Evolutionary conservation across 1,284 basidiomycete species (phyloP).

Genomic region (Athelia psychrophila): DNA sequence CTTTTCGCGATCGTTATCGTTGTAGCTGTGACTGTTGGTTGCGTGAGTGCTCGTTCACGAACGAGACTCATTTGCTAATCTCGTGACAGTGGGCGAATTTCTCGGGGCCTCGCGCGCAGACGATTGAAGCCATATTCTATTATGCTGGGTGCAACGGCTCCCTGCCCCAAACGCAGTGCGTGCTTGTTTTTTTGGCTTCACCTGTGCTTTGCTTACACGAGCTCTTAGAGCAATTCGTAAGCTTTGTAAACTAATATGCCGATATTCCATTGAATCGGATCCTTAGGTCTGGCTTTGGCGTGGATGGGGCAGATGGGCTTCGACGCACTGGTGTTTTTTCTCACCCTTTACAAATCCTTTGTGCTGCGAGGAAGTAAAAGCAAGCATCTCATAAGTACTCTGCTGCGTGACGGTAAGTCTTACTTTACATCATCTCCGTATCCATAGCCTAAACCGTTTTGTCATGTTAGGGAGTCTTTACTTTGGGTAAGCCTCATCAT

Average conservation of each 20-base stretch:
- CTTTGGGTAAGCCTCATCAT: conserved; percentile 24
- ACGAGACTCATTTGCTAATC: conserved; percentile 6
- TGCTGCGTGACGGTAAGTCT: conserved; percentile 36
- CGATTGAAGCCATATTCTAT: too few species aligned
- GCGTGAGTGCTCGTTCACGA: conserved; percentile 14
- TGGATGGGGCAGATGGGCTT: conserved; percentile 38
- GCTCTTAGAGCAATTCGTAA: neutral
- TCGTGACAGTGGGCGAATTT: conserved; percentile 6
- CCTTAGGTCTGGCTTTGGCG: conserved; percentile 30
- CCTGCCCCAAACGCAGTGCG: too few species aligned
- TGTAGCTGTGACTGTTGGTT: conserved; percentile 17
- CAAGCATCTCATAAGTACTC: conserved; percentile 23
- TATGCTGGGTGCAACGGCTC: too few species aligned
- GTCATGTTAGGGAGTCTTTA: conserved; percentile 30
- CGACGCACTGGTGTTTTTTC: conserved; percentile 34
- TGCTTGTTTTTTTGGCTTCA: too few species aligned
- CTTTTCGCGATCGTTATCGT: conserved; percentile 22
- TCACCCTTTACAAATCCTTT: conserved; percentile 42
- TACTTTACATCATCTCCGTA: conserved; percentile 8
- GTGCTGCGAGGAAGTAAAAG: conserved; percentile 18
- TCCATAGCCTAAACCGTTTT: neutral
- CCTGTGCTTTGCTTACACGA: too few species aligned
- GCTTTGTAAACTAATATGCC: neutral
- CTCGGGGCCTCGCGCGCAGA: conserved; percentile 20
- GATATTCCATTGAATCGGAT: conserved; percentile 5